A percentile compares a stretch with the other conserved stretches of the same genome.
Conservation (phyloP, 1,284 basidiomycete genomes). For the Ceratobasidium sp. region DNA sequence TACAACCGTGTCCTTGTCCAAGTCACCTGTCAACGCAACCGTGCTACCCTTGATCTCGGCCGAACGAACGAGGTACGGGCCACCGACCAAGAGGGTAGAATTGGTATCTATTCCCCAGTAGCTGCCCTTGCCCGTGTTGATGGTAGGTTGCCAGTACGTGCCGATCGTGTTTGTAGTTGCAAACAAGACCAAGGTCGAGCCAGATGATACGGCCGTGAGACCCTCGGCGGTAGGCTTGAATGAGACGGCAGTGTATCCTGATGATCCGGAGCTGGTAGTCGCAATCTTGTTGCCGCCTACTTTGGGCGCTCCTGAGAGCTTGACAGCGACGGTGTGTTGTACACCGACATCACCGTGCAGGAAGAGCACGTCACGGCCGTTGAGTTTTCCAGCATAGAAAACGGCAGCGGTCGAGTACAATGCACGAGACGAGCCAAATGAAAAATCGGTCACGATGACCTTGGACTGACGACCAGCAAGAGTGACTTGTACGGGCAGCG, state of each 20-base stretch:
- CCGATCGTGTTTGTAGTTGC: slow-evolving; percentile 14
- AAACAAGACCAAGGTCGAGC: slow-evolving; percentile 17
- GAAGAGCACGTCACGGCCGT: slow-evolving; percentile 69
- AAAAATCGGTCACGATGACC: slow-evolving; percentile 50
- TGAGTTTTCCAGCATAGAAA: slow-evolving; percentile 70
- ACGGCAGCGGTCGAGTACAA: slow-evolving; percentile 59
- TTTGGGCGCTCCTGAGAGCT: slow-evolving; percentile 52
- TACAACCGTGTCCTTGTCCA: slow-evolving; percentile 52
- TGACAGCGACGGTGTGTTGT: slow-evolving; percentile 62
- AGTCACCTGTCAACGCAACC: slow-evolving; percentile 57
- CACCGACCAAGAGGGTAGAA: slow-evolving; percentile 58
- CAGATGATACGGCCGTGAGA: slow-evolving; percentile 16
- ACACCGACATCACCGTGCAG: slow-evolving; percentile 66
- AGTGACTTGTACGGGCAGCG: slow-evolving; percentile 56
- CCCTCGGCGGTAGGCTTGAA: slow-evolving; percentile 35
- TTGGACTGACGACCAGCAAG: slow-evolving; percentile 43
- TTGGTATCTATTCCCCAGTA: slow-evolving; percentile 62
- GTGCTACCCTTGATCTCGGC: slow-evolving; percentile 48
- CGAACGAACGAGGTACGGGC: slow-evolving; percentile 63
- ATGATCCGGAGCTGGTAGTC: not conserved
- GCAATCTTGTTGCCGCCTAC: slow-evolving; percentile 19
- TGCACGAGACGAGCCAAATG: slow-evolving; percentile 48
- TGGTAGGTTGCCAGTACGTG: slow-evolving; percentile 22
- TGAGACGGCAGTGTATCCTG: slow-evolving; percentile 29
- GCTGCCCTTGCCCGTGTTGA: slow-evolving; percentile 42